Conservation (phyloP, 148 eudicot genomes). For the Persicaria maculosa region DNA sequence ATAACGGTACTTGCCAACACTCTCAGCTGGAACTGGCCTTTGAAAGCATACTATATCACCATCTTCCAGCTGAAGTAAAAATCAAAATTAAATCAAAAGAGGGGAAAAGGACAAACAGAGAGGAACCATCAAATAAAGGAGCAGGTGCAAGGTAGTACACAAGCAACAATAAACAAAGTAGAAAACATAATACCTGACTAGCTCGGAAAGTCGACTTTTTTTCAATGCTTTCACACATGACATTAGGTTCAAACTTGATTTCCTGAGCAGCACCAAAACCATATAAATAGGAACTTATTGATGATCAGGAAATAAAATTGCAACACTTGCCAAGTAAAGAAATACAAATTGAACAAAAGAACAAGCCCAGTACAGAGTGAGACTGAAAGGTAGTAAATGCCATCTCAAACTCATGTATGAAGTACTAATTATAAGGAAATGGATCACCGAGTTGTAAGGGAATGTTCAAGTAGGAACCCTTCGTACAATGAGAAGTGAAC, state of each 20-base stretch:
- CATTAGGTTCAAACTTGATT: constrained; percentile 67
- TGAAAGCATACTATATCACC: constrained; percentile 77
- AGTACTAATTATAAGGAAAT: neutral
- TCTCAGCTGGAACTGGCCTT: constrained; percentile 38
- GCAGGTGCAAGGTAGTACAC: neutral
- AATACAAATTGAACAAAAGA: neutral
- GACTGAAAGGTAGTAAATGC: neutral
- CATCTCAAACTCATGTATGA: neutral
- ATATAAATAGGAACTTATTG: neutral
- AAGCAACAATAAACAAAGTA: neutral
- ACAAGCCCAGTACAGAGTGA: neutral
- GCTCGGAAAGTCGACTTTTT: constrained; percentile 38
- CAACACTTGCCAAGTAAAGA: neutral
- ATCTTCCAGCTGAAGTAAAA: constrained; percentile 55
- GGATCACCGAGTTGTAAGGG: neutral
- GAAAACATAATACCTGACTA: constrained; percentile 44
- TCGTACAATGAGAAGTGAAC: neutral
- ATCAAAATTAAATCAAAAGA: neutral
- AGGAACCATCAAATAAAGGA: neutral
- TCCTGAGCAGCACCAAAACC: constrained; percentile 36
- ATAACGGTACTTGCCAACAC: constrained; percentile 39
- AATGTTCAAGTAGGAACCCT: neutral
- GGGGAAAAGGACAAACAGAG: neutral
- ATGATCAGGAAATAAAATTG: neutral
- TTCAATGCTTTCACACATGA: constrained; percentile 72